Conservation (phyloP, 2,329 filamentous ascomycete species). For the Pseudocercospora crystallina region DNA sequence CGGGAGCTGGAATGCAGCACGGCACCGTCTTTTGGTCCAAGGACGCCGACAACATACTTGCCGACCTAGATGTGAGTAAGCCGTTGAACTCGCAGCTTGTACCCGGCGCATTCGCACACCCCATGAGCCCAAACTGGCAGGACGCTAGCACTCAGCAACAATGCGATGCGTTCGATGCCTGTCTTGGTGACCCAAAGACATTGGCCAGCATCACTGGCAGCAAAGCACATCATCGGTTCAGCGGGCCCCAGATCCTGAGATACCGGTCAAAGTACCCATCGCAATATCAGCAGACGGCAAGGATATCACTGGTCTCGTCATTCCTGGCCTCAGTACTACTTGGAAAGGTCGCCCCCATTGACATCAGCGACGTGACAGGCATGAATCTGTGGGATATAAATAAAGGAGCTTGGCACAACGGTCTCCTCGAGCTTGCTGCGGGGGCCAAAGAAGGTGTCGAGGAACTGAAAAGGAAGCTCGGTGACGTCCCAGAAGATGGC, state of each 20-base stretch:
- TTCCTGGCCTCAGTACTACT: constrained; percentile 91
- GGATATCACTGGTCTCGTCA: constrained; percentile 92
- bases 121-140: constrained; percentile 95
- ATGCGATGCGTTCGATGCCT: constrained; percentile 81
- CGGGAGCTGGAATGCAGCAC: constrained; percentile 94
- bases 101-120: constrained; percentile 69
- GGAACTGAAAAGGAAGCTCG: constrained; percentile 74
- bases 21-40: constrained; percentile 91
- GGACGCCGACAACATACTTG: constrained; percentile 65
- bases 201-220: constrained; percentile 84
- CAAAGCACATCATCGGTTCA: constrained; percentile 96
- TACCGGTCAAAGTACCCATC: constrained; percentile 78
- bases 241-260: constrained; percentile 91
- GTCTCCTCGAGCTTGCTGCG: constrained; percentile 72
- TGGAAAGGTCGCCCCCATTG: constrained; percentile 80
- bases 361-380: constrained; percentile 91
- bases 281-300: constrained; percentile 74
- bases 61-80: constrained; percentile 58
- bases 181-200: constrained; percentile 63
- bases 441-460: constrained; percentile 59
- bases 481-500: constrained; percentile 75
- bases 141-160: constrained; percentile 91
- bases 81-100: constrained; percentile 71
- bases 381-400: constrained; percentile 96
- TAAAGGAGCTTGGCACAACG: constrained; percentile 69